Base-by-base conservation (phyloP, 495 filamentous ascomycete genomes). In the Penicillium riverlandense region DNA sequence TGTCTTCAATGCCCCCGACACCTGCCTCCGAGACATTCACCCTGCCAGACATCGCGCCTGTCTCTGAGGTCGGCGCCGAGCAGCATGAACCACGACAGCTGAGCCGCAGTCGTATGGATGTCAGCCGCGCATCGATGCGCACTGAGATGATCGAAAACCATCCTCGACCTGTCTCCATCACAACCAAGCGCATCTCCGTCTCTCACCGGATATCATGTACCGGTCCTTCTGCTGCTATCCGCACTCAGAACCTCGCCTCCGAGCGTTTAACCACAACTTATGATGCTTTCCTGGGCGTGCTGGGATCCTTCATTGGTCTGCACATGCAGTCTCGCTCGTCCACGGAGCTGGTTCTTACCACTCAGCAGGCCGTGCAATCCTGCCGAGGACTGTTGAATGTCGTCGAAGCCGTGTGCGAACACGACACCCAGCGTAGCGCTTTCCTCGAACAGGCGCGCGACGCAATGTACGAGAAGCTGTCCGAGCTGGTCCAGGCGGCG, bases 301-400 rank as follows among this genome's bases (percentile, higher is more conserved):
- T 97, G 37, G 90, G 86, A 33, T 89, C 85, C 8, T 95, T 96
- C 57, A 90, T 96, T 63, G 92, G 94, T 11, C 70, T 95, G 29
- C 88, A 95, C 52, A 75, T 95, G 43, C 88, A 96, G 57, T 89
- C 88, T 7, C 85, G 90, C 44, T 91, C 90, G 12, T 84, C 88
- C 13, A 78, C 85, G 0, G 88, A 95, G 53, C 77, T 97, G 14
- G 78, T 88, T 29, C 57, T 80, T 12, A 82, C 77, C 15, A 86
- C 85, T 6, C 79, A 85, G 58, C 86, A 94, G 62, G 85, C 90
- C 2, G 84, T 89, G 11, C 72, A 79, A 29, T 86, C 91, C 22
- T 94, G 90, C 32, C 85, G 82, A 14, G 77, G 79, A 38, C 67
- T 97, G 32, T 71, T 95, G 32, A 70, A 78, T 13, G 78, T 96